phyloP scores from a whole-genome alignment of 208 protist genomes.

The Naegleria fowleri region DNA sequence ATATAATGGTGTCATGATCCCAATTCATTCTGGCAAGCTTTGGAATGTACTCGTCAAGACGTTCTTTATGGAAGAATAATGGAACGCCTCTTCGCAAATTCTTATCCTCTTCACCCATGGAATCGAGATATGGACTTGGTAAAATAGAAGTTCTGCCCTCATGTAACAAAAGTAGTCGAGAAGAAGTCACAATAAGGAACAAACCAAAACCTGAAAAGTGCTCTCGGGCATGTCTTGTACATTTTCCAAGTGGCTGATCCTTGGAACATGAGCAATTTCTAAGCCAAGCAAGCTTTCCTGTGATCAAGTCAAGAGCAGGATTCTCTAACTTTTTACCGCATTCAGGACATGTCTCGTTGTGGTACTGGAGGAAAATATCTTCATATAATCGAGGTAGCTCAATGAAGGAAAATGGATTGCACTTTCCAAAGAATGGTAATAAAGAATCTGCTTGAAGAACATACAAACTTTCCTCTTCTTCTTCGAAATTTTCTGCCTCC shows the following conservation, averaged over 20 bases:
- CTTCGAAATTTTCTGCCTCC: not conserved
- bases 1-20: constrained; percentile 20
- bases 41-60: not conserved
- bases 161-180: not conserved
- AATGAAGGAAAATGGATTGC: not conserved
- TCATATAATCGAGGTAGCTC: not conserved
- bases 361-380: not conserved
- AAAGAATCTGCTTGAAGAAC: not conserved
- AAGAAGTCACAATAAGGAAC: not conserved
- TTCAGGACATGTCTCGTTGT: not conserved
- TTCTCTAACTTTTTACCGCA: not conserved
- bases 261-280: not conserved
- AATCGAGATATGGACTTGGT: not conserved
- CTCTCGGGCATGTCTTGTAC: not conserved
- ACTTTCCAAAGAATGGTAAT: not conserved
- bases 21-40: not conserved
- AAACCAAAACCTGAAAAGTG: not conserved
- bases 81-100: not conserved
- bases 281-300: not conserved
- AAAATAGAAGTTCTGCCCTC: not conserved
- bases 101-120: not conserved
- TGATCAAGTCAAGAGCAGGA: not conserved
- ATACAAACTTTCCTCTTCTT: not conserved
- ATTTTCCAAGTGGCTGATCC: not conserved
- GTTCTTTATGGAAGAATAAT: not conserved